A percentile compares a stretch with the other conserved stretches of the same genome.
These are phyloP conservation scores for Chalciporus sp. DNA, from an alignment of 1,284 basidiomycete species.

Conservation along the genomic window DNA sequence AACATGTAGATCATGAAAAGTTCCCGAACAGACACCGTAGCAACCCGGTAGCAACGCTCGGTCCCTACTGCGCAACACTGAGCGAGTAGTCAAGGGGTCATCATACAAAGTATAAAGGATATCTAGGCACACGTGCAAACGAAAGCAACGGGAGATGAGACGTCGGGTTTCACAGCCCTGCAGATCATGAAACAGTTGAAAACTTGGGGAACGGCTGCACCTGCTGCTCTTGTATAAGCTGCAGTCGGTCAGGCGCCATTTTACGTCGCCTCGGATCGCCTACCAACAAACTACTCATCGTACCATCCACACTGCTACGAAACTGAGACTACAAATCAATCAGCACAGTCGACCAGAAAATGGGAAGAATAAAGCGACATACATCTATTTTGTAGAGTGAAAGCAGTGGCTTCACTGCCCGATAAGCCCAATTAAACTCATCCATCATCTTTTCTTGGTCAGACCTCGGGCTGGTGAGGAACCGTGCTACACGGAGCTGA, in stretches of 20 bases:
- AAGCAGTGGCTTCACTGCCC: slow-evolving; percentile 45
- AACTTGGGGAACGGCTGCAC: slow-evolving; percentile 14
- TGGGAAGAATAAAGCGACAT: slow-evolving; percentile 21
- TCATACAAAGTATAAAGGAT: neutral
- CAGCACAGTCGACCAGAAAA: neutral
- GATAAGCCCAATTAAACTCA: slow-evolving; percentile 56
- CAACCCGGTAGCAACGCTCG: neutral
- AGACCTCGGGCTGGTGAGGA: slow-evolving; percentile 42
- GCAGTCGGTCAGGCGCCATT: too few species aligned
- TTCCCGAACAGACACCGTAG: neutral
- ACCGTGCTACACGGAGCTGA: slow-evolving; percentile 54
- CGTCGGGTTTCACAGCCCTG: neutral
- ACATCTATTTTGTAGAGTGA: slow-evolving; percentile 45
- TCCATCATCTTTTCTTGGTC: slow-evolving; percentile 51
- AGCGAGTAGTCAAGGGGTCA: neutral
- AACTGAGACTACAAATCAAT: slow-evolving; percentile 17
- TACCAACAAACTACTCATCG: slow-evolving; percentile 18
- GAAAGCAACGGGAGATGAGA: neutral
- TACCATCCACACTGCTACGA: slow-evolving; percentile 20
- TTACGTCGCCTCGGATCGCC: slow-evolving; percentile 26
- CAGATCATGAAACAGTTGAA: slow-evolving; percentile 22
- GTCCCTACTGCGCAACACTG: neutral
- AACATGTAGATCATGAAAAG: neutral
- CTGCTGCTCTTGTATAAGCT: too few species aligned
- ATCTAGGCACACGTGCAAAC: neutral